Conservation (phyloP, 106 monocot species). For the Alisma plantagoaquatica region DNA sequence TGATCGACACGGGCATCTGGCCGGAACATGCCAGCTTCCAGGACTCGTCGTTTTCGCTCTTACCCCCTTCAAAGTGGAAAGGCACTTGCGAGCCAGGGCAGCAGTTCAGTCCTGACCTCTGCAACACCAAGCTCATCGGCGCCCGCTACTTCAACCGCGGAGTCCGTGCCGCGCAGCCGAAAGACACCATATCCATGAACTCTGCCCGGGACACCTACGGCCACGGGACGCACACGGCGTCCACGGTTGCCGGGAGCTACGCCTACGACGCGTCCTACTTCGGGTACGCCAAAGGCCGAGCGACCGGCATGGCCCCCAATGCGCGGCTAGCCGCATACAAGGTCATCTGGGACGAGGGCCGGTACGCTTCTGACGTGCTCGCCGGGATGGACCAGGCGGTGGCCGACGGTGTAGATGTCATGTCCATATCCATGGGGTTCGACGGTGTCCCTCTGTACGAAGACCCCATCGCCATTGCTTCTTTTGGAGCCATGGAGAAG, state of each 20-base stretch:
- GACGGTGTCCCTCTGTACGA: constrained; percentile 30
- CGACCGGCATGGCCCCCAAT: constrained; percentile 45
- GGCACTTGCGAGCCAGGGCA: constrained; percentile 35
- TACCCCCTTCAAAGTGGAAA: no score
- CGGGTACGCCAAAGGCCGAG: constrained; percentile 43
- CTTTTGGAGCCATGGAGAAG: constrained; percentile 46
- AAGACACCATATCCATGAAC: constrained; percentile 23
- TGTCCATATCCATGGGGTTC: constrained; percentile 56
- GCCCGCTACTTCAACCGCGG: constrained; percentile 48
- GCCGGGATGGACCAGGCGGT: constrained; percentile 49
- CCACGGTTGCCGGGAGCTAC: constrained; percentile 44
- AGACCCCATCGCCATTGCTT: constrained; percentile 52
- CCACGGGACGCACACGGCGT: constrained; percentile 80
- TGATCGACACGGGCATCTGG: no score
- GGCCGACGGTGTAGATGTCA: constrained; percentile 57
- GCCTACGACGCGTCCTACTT: constrained; percentile 30
- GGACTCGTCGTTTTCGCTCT: no score
- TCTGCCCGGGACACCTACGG: constrained; percentile 53
- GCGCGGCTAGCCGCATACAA: constrained; percentile 66
- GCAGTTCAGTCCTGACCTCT: constrained; percentile 17
- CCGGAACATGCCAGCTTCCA: no score
- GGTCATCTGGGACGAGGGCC: constrained; percentile 39
- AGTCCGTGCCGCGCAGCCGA: constrained; percentile 16
- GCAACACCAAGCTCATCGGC: constrained; percentile 66
- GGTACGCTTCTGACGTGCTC: constrained; percentile 40